Base-by-base conservation (phyloP, 345 rosid species). In the Excoecaria cochinchinensis region DNA sequence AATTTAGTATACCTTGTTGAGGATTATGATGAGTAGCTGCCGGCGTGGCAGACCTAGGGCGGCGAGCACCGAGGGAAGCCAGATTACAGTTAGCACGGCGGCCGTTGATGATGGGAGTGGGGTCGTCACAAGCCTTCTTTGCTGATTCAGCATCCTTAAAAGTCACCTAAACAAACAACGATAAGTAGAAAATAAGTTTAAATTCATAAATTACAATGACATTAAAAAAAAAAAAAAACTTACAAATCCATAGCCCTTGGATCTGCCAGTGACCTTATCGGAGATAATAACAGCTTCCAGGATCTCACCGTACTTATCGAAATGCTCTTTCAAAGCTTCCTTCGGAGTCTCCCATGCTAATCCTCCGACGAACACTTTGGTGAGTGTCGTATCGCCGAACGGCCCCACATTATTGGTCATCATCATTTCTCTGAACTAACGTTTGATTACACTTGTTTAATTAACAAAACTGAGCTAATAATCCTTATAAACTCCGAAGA, bases 201-300 rank as follows among this genome's bases (percentile, higher is more conserved):
- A 1, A 53, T 3, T 21, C 3, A 56, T 15, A 44, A 36, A 13
- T 42, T 21, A 39, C 14, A 19, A 15, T 14, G 24, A 4, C 50
- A 31, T 7, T 6, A 9, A 36, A 3, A 9, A 24, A 10, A 71
- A 47, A 12, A 22, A 48, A n/a, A 21, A 4, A 74, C 89, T 79
- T 78, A 95, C 99, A 75, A 95, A 95, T 66, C 99, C 99, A 39
- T 93, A 95, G 86, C 98, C 99, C 84, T 95, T 95, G 90, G 99
- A 95, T 81, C 99, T 86, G 64, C 93, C 95, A 21, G 99, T 90
- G 86, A 90, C 51, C 75, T 93, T 93, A 74, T 95, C 98, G 66
- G 90, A 90, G 81, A 95, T 95, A 72, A 95, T 89, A 70, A 95
- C 99, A 31, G 99, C 96, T 79, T 95, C 99, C 69, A 95, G 78